phyloP scores from a whole-genome alignment of 2,329 filamentous ascomycete genomes.

The Arthrobotrys megalospora region DNA sequence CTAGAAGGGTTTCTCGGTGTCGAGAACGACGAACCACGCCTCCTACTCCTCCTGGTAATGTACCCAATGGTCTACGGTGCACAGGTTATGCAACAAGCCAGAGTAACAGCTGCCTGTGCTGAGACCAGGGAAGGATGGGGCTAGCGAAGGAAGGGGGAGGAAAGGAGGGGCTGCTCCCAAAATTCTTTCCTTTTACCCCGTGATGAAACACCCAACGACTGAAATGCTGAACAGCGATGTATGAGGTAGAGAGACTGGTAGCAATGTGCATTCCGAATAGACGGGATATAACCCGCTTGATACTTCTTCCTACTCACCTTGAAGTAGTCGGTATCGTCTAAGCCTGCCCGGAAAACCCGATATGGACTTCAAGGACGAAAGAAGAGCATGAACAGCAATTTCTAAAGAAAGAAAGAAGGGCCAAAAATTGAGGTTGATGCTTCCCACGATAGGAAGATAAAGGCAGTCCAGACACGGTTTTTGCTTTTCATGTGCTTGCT shows the following conservation, averaged over 20 bases:
- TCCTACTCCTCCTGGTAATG: constrained; percentile 49
- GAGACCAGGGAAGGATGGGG: constrained; percentile 60
- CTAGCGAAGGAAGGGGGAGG: constrained; percentile 60
- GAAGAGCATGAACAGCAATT: constrained; percentile 47
- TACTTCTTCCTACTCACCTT: constrained; percentile 49
- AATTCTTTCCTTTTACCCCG: constrained; percentile 60
- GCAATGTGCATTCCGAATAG: constrained; percentile 52
- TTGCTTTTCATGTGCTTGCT: constrained; percentile 56
- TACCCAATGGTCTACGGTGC: constrained; percentile 54
- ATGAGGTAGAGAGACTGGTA: constrained; percentile 50
- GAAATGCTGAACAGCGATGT: constrained; percentile 57
- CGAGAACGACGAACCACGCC: constrained; percentile 51
- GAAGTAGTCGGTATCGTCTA: constrained; percentile 48
- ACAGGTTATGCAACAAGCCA: constrained; percentile 61
- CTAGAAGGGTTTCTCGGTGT: constrained; percentile 49
- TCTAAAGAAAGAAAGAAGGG: constrained; percentile 53
- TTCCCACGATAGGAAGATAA: constrained; percentile 60
- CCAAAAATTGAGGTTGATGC: constrained; percentile 42
- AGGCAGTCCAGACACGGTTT: constrained; percentile 49
- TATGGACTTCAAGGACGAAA: constrained; percentile 23
- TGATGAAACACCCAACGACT: constrained; percentile 61
- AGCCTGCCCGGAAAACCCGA: constrained; percentile 25
- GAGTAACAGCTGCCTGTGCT: constrained; percentile 62
- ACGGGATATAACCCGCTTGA: constrained; percentile 51
- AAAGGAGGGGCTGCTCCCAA: constrained; percentile 57